Conservation (phyloP, 2,329 filamentous ascomycete species). For the Didymella pomorum region DNA sequence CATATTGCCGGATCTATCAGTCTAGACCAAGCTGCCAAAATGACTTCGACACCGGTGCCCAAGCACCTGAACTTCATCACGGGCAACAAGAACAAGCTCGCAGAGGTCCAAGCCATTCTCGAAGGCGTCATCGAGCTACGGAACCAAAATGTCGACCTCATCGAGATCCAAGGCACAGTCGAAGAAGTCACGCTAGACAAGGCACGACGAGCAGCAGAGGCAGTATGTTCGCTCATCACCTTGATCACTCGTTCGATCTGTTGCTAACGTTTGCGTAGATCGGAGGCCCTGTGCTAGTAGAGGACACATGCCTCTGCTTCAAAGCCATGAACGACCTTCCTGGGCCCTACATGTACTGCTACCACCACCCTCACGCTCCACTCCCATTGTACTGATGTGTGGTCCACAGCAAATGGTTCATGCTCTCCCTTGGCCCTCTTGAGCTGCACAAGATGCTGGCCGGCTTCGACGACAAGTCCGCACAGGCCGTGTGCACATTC, state of each 20-base stretch:
- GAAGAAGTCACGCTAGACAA: conserved; percentile 93
- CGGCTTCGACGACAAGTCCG: conserved; percentile 88
- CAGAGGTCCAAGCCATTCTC: conserved; percentile 88
- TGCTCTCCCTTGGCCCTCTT: conserved; percentile 79
- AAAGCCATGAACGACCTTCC: conserved; percentile 89
- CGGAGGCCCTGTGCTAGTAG: conserved; percentile 87
- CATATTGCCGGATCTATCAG: not conserved
- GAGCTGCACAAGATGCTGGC: conserved; percentile 90
- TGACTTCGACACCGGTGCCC: conserved; percentile 37
- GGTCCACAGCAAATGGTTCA: conserved; percentile 85
- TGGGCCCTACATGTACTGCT: conserved; percentile 86
- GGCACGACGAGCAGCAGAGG: conserved; percentile 79
- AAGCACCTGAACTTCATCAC: conserved; percentile 89
- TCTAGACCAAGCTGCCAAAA: conserved; percentile 10
- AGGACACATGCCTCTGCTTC: conserved; percentile 96
- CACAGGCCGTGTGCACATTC: conserved; percentile 95
- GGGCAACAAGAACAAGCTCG: conserved; percentile 92
- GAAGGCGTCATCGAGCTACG: conserved; percentile 73
- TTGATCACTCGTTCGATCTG: not conserved
- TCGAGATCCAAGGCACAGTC: conserved; percentile 90
- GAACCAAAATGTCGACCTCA: conserved; percentile 78
- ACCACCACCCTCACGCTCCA: not conserved
- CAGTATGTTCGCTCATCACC: conserved; percentile 60
- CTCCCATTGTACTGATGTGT: conserved; percentile 8
- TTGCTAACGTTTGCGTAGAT: conserved; percentile 60